Percentiles rank a stretch among this genome's conserved stretches.
These are phyloP conservation scores for Candida smagusa DNA, from an alignment of 1,139 yeast genomes.

Conservation along the genomic window DNA sequence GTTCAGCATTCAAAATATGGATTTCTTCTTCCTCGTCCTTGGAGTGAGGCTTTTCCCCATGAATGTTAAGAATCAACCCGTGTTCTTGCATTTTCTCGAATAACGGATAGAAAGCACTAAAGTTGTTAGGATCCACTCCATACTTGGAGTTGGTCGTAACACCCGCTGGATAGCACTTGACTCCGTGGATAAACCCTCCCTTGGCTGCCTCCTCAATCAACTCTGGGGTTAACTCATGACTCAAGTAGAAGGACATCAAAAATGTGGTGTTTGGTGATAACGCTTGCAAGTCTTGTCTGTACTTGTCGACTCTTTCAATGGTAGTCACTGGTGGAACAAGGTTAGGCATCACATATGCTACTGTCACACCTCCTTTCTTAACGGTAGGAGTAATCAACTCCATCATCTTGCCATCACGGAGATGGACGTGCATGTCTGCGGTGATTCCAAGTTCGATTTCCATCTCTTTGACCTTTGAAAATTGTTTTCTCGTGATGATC, in stretches of 20 bases:
- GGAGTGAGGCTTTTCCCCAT: constrained; percentile 90
- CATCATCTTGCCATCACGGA: constrained; percentile 93
- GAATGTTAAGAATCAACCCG: constrained; percentile 76
- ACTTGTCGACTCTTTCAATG: constrained; percentile 67
- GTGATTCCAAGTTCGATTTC: constrained; percentile 71
- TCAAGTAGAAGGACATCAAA: constrained; percentile 84
- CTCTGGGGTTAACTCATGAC: constrained; percentile 79
- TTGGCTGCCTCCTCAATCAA: constrained; percentile 77
- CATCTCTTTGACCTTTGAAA: constrained; percentile 3
- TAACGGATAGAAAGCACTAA: constrained; percentile 80
- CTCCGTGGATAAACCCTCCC: constrained; percentile 69
- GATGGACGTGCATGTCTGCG: constrained; percentile 95
- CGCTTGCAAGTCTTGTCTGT: constrained; percentile 61
- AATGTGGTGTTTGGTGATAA: constrained; percentile 83
- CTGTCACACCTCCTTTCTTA: constrained; percentile 83
- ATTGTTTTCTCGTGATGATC: neutral
- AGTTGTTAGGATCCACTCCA: constrained; percentile 95
- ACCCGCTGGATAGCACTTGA: constrained; percentile 97
- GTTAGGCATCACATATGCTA: constrained; percentile 96
- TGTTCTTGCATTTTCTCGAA: constrained; percentile 84
- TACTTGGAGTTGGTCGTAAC: constrained; percentile 92
- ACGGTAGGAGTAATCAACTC: constrained; percentile 87
- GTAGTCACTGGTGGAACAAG: constrained; percentile 88
- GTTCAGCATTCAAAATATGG: constrained; percentile 92
- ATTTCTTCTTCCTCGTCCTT: constrained; percentile 46